A percentile compares a stretch with the other conserved stretches of the same genome.
Evolutionary conservation across 139 green algal species (phyloP).

Genomic region (Coelastrella sp.): DNA sequence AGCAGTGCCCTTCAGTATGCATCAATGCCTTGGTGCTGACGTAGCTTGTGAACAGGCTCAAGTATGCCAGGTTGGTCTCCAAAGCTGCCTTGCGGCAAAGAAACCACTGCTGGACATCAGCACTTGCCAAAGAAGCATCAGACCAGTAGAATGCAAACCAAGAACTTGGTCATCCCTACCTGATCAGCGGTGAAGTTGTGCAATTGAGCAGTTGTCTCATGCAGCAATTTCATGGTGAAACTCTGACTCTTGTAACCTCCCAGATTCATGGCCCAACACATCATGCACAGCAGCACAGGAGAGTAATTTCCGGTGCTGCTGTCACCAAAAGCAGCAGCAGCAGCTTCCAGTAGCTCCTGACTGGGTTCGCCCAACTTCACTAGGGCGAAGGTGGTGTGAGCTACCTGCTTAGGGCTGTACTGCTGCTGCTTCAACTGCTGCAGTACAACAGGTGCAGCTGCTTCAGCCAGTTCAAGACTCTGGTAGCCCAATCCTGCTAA

Average conservation of each 20-base stretch:
- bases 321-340: conserved; percentile 10
- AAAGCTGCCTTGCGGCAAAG: too few species aligned
- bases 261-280: conserved; percentile 27
- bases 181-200: conserved; percentile 25
- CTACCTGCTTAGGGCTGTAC: conserved; percentile 15
- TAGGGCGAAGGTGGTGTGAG: not conserved
- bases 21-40: too few species aligned
- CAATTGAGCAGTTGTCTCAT: not conserved
- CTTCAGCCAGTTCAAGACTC: not conserved
- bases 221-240: not conserved
- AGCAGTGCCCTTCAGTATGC: too few species aligned
- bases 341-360: not conserved
- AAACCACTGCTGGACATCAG: not conserved
- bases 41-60: too few species aligned
- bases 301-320: conserved; percentile 8
- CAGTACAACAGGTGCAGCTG: not conserved
- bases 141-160: too few species aligned
- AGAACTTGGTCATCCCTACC: conserved; percentile 9
- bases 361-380: not conserved
- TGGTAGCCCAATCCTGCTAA: not conserved
- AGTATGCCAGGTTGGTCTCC: too few species aligned
- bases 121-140: not conserved
- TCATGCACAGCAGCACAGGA: conserved; percentile 25
- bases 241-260: not conserved
- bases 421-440: conserved; percentile 27